Percentiles rank a stretch among this genome's conserved stretches.
Evolutionary conservation across 169 alveolate species (phyloP).

Genomic region (Plasmodium fragile): DNA sequence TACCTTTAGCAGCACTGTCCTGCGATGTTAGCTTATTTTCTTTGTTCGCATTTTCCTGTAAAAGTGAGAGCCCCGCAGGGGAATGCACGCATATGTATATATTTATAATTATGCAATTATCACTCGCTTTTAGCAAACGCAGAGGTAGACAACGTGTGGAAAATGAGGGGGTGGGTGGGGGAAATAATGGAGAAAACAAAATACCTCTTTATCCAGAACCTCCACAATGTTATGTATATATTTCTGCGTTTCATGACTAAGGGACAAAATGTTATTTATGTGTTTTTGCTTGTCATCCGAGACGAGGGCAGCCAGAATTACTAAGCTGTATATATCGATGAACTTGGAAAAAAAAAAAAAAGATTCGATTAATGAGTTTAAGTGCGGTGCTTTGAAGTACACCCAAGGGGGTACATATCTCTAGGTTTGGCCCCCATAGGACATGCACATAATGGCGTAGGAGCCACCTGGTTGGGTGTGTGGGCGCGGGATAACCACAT

Average conservation of each 20-base stretch:
- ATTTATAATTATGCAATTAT: neutral
- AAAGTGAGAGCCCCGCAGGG: neutral
- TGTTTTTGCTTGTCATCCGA: conserved; percentile 74
- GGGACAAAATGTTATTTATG: conserved; percentile 58
- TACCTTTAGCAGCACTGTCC: conserved; percentile 42
- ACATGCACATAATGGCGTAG: neutral
- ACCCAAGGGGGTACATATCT: neutral
- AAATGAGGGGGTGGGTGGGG: neutral
- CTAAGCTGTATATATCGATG: conserved; percentile 67
- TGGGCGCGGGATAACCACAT: neutral
- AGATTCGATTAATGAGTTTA: neutral
- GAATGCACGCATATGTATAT: neutral
- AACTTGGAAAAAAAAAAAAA: conserved; percentile 19
- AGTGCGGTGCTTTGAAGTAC: neutral
- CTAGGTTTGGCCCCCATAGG: neutral
- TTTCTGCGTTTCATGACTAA: conserved; percentile 75
- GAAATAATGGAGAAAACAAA: neutral
- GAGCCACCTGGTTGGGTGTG: neutral
- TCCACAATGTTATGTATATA: conserved; percentile 69
- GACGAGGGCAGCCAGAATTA: conserved; percentile 70
- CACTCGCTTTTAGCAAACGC: neutral
- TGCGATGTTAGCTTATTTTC: conserved; percentile 22
- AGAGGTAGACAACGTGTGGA: neutral
- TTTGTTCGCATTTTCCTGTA: conserved; percentile 40
- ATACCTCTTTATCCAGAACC: conserved; percentile 60